Evolutionary conservation across 179 eudicot species (phyloP), one percentile per base, ranked within the genome.

Genomic region (Drosera spatulata): DNA sequence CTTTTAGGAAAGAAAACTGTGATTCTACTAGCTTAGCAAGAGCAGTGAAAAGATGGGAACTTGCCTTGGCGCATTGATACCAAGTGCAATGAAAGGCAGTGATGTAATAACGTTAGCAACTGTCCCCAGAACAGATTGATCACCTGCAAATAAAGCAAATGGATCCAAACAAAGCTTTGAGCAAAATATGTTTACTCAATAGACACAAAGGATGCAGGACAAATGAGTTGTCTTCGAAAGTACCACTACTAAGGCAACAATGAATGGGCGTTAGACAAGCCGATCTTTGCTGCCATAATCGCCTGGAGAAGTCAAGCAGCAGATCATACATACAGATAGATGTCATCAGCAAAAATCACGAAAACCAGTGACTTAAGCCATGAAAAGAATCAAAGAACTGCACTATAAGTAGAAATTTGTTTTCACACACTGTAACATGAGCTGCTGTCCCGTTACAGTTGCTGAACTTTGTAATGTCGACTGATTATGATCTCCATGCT

Each of bases 61-160:
- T 55, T 76, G 63, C 99, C 99, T 86, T 59, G 99, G 99, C 48
- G 88, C 80, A 58, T 88, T 83, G 71, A 82, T 52, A 49, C 99
- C 99, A 61, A 93, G 86, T 60, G 80, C 93, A 67, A 93, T 78
- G 66, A 93, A 93, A 69, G 99, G 99, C 71, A 93, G 80, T 43
- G 99, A 93, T 52, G 99, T 93, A 45, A 89, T 75, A 56, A 93
- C 95, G 66, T 93, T 93, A 50, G 84, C 90, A 58, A 89, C 72
- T 56, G 82, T 93, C 74, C 89, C 99, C 63, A 77, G 79, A 61
- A 80, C 12, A 63, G 42, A 71, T 62, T 66, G 77, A 75, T 93
- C 99, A 67, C 96, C 98, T 91, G 68, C 56, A 58, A 46, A 14
- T 13, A 53, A 59, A 41, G 48, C 5, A 50, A 4, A 40, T 56